Percentiles rank a stretch among this genome's conserved stretches.
These are phyloP conservation scores for Syzygium syzygioides DNA, from an alignment of 441 rosid genomes.

Conservation along the genomic window DNA sequence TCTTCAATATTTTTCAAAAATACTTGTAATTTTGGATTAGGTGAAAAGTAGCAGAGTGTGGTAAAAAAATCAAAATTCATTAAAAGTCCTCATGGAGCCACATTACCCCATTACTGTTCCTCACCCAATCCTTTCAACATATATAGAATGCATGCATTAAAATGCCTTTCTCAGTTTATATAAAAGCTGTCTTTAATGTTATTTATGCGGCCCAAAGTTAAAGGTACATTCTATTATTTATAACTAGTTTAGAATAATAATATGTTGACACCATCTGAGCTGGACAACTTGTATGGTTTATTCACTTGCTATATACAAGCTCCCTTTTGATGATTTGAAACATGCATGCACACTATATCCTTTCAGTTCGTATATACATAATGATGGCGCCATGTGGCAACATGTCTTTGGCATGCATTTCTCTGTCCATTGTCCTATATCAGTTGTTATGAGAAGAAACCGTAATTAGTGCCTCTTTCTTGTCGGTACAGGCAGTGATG, in stretches of 20 bases:
- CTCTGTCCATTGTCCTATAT: background rate
- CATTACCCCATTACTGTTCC: background rate
- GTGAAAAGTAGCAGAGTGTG: background rate
- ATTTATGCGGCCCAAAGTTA: background rate
- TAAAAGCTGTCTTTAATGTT: background rate
- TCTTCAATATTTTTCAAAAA: background rate
- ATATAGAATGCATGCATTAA: background rate
- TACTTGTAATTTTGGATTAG: background rate
- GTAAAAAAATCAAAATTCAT: background rate
- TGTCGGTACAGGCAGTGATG: background rate
- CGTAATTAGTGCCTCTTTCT: background rate
- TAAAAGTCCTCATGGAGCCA: background rate
- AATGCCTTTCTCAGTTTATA: background rate
- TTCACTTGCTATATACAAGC: background rate
- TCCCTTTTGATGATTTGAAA: background rate
- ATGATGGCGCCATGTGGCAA: background rate
- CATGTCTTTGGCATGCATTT: background rate
- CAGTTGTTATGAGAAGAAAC: background rate
- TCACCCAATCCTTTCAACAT: background rate
- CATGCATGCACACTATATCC: background rate
- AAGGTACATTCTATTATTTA: background rate
- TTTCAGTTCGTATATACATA: background rate
- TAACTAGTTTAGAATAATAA: background rate
- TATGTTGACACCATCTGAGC: background rate
- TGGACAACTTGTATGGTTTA: background rate